Conservation (phyloP, 2,329 filamentous ascomycete species). For the Periconia macrospinosa region DNA sequence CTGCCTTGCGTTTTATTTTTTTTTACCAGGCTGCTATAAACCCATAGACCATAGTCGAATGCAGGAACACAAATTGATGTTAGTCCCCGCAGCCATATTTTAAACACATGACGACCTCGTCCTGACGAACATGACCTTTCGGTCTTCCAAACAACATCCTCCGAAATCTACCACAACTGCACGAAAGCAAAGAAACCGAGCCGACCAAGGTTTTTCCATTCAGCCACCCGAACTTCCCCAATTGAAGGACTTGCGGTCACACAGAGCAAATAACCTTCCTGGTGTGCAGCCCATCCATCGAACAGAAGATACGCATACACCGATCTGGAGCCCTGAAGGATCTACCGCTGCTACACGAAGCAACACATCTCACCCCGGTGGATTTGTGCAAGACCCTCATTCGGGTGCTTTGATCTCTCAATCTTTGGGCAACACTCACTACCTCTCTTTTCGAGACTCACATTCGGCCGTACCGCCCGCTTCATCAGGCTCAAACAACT, state of each 20-base stretch:
- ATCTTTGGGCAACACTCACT: constrained; percentile 18
- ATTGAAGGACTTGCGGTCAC: constrained; percentile 28
- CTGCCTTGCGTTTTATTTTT: constrained; percentile 33
- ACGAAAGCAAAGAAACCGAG: constrained; percentile 37
- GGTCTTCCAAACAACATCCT: constrained; percentile 31
- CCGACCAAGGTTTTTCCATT: constrained; percentile 30
- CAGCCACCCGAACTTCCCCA: constrained; percentile 34
- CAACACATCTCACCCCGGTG: constrained; percentile 20
- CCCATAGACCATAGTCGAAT: constrained; percentile 21
- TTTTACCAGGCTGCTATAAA: constrained; percentile 36
- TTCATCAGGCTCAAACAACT: constrained; percentile 11
- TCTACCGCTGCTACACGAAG: constrained; percentile 20
- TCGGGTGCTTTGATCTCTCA: constrained; percentile 21
- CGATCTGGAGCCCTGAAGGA: constrained; percentile 25
- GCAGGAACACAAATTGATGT: constrained; percentile 38
- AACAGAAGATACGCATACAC: constrained; percentile 24
- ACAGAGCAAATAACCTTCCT: constrained; percentile 35
- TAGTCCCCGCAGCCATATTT: constrained; percentile 32
- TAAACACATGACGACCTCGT: constrained; percentile 31
- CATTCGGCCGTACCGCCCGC: constrained; percentile 13
- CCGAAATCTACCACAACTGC: constrained; percentile 36
- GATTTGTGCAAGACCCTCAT: constrained; percentile 13
- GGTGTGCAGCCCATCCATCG: constrained; percentile 33
- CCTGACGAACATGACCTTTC: constrained; percentile 38
- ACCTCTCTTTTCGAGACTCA: constrained; percentile 21